Percentiles rank a stretch among this genome's conserved stretches.
Evolutionary conservation across 805 yeast species (phyloP).

Genomic region (Candida odintsovae): DNA sequence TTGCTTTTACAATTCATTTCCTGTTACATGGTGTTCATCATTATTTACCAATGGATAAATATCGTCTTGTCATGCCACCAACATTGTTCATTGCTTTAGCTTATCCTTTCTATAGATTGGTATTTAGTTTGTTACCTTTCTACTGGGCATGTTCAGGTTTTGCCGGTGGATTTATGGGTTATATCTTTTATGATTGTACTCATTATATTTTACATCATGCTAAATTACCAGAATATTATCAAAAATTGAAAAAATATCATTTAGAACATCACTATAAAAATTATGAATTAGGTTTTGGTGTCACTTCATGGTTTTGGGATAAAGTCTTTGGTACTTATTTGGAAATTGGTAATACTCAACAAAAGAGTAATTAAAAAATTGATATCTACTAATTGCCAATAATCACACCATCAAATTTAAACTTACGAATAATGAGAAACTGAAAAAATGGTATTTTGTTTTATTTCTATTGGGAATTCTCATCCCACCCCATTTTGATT

Average conservation of each 20-base stretch:
- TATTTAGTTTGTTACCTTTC: constrained; percentile 72
- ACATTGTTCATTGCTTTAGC: constrained; percentile 67
- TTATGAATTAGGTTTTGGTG: constrained; percentile 95
- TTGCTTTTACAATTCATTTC: constrained; percentile 79
- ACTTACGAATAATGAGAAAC: not conserved
- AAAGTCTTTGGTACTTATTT: constrained; percentile 79
- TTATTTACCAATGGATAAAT: constrained; percentile 93
- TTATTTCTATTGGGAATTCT: no score
- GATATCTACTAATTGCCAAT: no score
- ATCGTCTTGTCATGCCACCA: constrained; percentile 96
- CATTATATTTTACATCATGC: constrained; percentile 93
- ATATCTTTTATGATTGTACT: constrained; percentile 85
- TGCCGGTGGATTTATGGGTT: constrained; percentile 95
- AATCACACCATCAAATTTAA: not conserved
- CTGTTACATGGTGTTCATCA: constrained; percentile 95
- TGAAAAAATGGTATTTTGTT: not conserved
- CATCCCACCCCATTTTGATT: no score
- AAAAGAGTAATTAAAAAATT: constrained; percentile 8
- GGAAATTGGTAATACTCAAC: constrained; percentile 26
- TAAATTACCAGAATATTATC: constrained; percentile 68
- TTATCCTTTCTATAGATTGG: constrained; percentile 74
- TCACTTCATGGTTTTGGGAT: constrained; percentile 93
- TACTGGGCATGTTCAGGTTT: constrained; percentile 86
- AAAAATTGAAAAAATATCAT: constrained; percentile 81
- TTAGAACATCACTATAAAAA: constrained; percentile 97